phyloP scores from a whole-genome alignment of 306 rosid genomes.

The Gastrolobium villosum region DNA sequence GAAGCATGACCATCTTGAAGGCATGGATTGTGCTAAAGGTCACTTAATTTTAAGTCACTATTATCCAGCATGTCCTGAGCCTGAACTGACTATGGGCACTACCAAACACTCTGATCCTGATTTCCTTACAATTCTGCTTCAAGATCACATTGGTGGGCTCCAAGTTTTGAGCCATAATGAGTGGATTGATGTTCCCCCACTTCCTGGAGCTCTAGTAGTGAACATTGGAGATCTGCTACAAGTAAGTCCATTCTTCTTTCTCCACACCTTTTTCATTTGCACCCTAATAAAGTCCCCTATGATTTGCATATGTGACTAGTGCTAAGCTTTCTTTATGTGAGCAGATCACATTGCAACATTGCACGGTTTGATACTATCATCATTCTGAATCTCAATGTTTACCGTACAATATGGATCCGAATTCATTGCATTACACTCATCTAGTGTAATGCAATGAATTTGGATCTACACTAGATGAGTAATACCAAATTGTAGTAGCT shows the following conservation, averaged over 20 bases:
- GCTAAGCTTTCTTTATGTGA: background rate
- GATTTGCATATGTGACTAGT: background rate
- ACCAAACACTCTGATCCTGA: constrained; percentile 63
- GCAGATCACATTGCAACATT: constrained; percentile 3
- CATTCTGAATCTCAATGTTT: background rate
- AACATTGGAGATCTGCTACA: constrained; percentile 68
- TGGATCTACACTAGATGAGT: too few species aligned
- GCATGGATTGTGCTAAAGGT: constrained; percentile 62
- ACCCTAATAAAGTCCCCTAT: background rate
- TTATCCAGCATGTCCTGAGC: constrained; percentile 79
- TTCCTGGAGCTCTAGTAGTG: constrained; percentile 60
- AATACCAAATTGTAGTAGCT: too few species aligned
- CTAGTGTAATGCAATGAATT: background rate
- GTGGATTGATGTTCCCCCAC: constrained; percentile 60
- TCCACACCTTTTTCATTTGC: background rate
- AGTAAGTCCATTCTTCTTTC: constrained; percentile 27
- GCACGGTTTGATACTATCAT: background rate
- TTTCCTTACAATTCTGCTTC: constrained; percentile 67
- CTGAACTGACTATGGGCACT: constrained; percentile 61
- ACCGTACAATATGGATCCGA: background rate
- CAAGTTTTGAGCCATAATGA: constrained; percentile 54
- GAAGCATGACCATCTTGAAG: constrained; percentile 52
- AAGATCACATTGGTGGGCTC: constrained; percentile 71
- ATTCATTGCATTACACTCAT: background rate
- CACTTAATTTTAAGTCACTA: constrained; percentile 54